Base-by-base conservation (phyloP, 805 yeast genomes). In the Danielia oregonensis region DNA sequence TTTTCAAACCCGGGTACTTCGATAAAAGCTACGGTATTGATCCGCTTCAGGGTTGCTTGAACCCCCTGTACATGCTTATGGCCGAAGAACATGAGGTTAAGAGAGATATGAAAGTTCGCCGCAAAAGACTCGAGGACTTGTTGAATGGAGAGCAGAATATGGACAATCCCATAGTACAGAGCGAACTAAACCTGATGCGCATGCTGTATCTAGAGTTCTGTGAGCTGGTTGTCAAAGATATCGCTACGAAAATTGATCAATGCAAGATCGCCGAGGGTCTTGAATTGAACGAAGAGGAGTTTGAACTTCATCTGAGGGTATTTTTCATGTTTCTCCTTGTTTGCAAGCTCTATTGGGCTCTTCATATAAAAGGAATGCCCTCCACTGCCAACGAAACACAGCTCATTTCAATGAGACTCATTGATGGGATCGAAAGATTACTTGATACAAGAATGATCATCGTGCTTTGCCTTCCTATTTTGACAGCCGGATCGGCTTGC, bases 41-140 rank as follows among this genome's bases (percentile, higher is more conserved):
- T 39, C 74, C 75, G 13, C 61, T 62, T 33, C 72, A 67, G 41
- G 74, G 74, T 2, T 54, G 68, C 36, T 52, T 61, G 6, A 66
- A 67, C 27, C 61, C 66, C 9, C 37, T 70, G 4, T 63, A 53
- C 30, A 32, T 68, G 14, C 36, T 68, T 2, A 41, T 68, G n/a
- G 74, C 72, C 4, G 72, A 68, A 27, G 26, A 17, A 19, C 17
- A 8, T 10, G 30, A 32, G 17, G 16, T 26, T 22, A 11, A 18
- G 12, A 25, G n/a, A 9, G 26, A 21, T 13, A 19, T 32, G 26
- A 23, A 18, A 6, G 19, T 12, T 10, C 30, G 26, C 4, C 21
- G 30, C 4, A 12, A 24, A 5, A 18, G 35, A 10, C 10, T 32
- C 17, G 26, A 26, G 10, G 14, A 21, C 10, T 21, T 26, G 26